These are phyloP conservation scores for Hansfordia pulvinata DNA, from an alignment of 2,329 filamentous ascomycete species.

Conservation along the genomic window DNA sequence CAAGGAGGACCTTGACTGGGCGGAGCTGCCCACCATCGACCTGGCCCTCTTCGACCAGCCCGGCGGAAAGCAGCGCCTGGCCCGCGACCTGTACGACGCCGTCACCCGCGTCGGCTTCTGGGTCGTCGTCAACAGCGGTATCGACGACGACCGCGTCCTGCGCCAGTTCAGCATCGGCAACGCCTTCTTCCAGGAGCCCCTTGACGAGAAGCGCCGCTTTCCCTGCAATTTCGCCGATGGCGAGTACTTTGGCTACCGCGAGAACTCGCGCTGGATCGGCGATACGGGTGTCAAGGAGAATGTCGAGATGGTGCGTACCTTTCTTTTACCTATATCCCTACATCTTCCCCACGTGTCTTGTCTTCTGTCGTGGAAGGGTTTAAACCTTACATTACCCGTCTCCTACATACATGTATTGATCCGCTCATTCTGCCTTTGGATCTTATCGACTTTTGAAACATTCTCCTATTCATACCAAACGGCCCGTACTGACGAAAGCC, in stretches of 20 bases:
- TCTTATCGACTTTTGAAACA: no score
- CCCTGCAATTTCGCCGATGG: constrained; percentile 26
- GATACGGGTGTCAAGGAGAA: constrained; percentile 25
- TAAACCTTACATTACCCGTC: no score
- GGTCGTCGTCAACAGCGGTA: constrained; percentile 38
- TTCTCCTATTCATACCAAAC: no score
- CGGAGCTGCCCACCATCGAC: constrained; percentile 39
- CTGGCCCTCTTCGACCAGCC: constrained; percentile 33
- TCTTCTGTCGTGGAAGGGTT: no score
- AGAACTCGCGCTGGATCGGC: constrained; percentile 14
- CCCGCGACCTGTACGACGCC: constrained; percentile 35
- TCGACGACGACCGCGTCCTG: constrained; percentile 35
- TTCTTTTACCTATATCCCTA: no score
- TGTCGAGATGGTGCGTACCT: no score
- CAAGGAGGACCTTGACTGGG: constrained; percentile 24
- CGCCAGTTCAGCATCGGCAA: constrained; percentile 39
- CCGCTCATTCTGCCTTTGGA: no score
- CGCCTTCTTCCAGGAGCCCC: constrained; percentile 34
- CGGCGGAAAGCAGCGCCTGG: constrained; percentile 34
- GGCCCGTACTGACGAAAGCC: no score
- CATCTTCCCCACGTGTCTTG: no score
- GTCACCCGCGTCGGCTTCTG: constrained; percentile 32
- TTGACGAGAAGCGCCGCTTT: constrained; percentile 30
- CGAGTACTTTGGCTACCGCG: constrained; percentile 34
- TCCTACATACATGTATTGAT: no score